Evolutionary conservation across 2,329 filamentous ascomycete species (phyloP).

Genomic region (Epichloe gansuensis): DNA sequence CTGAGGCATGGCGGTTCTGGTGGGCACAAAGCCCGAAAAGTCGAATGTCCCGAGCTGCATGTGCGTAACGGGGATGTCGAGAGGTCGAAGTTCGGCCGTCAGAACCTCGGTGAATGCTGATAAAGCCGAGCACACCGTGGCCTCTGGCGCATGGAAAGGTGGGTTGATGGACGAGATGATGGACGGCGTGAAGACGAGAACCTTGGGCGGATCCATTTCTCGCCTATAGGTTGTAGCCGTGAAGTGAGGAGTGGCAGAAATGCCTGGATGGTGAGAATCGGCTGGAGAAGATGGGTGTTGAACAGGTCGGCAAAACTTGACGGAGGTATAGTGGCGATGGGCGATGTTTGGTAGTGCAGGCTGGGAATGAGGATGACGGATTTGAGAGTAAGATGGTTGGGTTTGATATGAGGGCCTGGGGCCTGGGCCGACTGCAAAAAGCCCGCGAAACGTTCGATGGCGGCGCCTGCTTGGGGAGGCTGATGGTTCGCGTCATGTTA

Average conservation of each 20-base stretch:
- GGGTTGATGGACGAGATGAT: constrained; percentile 71
- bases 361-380: constrained; percentile 77
- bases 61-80: constrained; percentile 70
- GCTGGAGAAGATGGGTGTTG: constrained; percentile 83
- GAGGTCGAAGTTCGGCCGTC: constrained; percentile 62
- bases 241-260: constrained; percentile 71
- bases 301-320: constrained; percentile 80
- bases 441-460: constrained; percentile 58
- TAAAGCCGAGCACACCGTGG: constrained; percentile 74
- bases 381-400: constrained; percentile 64
- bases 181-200: constrained; percentile 67
- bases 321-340: constrained; percentile 73
- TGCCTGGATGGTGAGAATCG: constrained; percentile 76
- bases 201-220: constrained; percentile 45
- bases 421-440: constrained; percentile 64
- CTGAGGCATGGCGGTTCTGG: constrained; percentile 19
- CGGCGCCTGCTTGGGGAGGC: constrained; percentile 55
- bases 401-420: constrained; percentile 62
- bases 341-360: constrained; percentile 66
- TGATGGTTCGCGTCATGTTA: constrained; percentile 18
- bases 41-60: constrained; percentile 89
- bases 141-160: constrained; percentile 75
- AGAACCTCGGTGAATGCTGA: constrained; percentile 75
- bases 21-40: constrained; percentile 52
- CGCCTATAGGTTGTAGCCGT: constrained; percentile 40